Base-by-base conservation (phyloP, 2,329 filamentous ascomycete genomes). In the Fusarium sp. region DNA sequence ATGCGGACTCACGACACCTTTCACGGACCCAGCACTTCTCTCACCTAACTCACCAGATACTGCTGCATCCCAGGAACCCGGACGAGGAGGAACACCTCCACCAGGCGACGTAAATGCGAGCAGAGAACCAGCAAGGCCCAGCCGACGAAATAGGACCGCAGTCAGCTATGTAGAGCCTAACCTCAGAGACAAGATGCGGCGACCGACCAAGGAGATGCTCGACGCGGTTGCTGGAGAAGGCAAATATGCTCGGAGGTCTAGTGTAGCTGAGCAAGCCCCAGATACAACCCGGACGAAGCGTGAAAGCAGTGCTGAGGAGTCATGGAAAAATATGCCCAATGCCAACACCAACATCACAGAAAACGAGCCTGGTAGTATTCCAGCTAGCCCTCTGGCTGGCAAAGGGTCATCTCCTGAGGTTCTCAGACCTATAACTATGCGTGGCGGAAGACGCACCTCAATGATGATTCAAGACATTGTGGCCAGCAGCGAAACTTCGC, bases 91-190 rank as follows among this genome's bases (percentile, higher is more conserved):
- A 74, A 91, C 90, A 1, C 89, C 90, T 6, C 90, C 90, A 9
- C 90, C 90, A 9, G 80, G 83, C 22, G 87, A 91, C 72, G 86
- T 91, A 39, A 88, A 86, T 13, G 83, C 82, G 13, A 85, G 81
- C 39, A 86, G 87, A 55, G 88, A 92, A 74, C 87, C 87, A 33
- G 86, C 88, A 33, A 87, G 93, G 48, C 88, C 89, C 28, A 92
- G 91, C 74, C 86, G 93, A 73, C 88, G 93, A 72, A 89, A 90
- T 53, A 87, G 92, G 75, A 84, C 89, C 16, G 86, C 90, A 55
- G 88, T 96, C 69, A 95, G 92, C 83, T 96, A 96, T 80, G 92
- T 93, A 16, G 93, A 95, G 80, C 93, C 93, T 3, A 95, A 93
- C 77, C 85, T 96, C 45, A 88, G 92, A 70, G 92, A 91, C 78